Conservation (phyloP, 2,329 filamentous ascomycete genomes). For the Madurella fahalii region DNA sequence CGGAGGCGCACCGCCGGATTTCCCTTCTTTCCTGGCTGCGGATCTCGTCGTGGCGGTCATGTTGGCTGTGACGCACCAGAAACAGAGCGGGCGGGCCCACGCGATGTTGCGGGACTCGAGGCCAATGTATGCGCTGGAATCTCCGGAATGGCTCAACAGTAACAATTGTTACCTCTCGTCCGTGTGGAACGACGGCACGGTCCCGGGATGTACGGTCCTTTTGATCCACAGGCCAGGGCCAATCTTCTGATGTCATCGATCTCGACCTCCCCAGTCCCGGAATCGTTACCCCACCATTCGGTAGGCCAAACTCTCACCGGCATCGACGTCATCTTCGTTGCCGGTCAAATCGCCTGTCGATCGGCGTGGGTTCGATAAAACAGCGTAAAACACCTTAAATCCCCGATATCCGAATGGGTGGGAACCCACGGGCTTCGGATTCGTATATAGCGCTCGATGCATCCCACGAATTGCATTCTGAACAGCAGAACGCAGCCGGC, state of each 20-base stretch:
- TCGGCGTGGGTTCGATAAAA: too few species aligned
- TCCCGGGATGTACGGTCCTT: not conserved
- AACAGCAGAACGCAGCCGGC: too few species aligned
- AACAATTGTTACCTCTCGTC: not conserved
- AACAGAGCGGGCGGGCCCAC: not conserved
- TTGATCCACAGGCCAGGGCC: not conserved
- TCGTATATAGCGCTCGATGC: too few species aligned
- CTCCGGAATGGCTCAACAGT: too few species aligned
- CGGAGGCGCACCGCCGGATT: constrained; percentile 2
- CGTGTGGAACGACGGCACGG: not conserved
- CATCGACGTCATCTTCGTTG: too few species aligned
- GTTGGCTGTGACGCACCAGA: not conserved
- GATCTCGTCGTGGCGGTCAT: constrained; percentile 21
- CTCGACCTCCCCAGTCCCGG: not conserved
- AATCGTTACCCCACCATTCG: not conserved
- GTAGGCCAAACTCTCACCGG: not conserved
- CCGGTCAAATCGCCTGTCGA: too few species aligned
- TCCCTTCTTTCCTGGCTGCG: constrained; percentile 16
- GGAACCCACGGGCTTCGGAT: too few species aligned
- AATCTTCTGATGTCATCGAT: constrained; percentile 3
- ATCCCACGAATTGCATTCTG: too few species aligned
- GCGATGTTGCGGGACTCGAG: too few species aligned
- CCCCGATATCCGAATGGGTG: too few species aligned
- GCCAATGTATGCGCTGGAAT: too few species aligned
- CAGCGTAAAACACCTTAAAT: too few species aligned